Evolutionary conservation across 2,329 filamentous ascomycete species (phyloP).

Genomic region (Colletotrichum musae): DNA sequence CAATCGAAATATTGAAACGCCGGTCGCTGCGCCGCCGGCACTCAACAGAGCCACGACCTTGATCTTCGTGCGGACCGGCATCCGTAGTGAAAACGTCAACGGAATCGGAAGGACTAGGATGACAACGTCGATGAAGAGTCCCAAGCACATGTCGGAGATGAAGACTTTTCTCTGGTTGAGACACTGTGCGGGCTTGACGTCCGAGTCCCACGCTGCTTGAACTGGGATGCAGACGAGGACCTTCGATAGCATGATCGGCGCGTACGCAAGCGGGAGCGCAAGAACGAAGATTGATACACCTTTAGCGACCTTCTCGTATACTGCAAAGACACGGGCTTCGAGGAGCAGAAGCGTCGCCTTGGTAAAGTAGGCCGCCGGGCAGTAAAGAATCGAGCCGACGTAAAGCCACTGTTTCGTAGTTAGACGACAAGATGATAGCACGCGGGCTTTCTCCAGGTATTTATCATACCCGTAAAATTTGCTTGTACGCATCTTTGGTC

Average conservation of each 20-base stretch:
- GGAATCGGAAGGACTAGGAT: constrained; percentile 52
- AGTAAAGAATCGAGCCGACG: constrained; percentile 46
- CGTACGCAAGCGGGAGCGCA: constrained; percentile 44
- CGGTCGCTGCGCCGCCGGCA: constrained; percentile 47
- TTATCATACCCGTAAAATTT: constrained; percentile 32
- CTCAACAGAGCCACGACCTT: constrained; percentile 49
- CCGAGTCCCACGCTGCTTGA: constrained; percentile 42
- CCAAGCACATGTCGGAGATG: constrained; percentile 49
- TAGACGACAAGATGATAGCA: too few species aligned
- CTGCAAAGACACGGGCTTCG: constrained; percentile 49
- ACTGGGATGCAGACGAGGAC: constrained; percentile 44
- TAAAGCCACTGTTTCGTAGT: constrained; percentile 44
- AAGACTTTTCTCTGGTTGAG: constrained; percentile 48
- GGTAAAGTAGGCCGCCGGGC: constrained; percentile 47
- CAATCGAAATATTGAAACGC: constrained; percentile 46
- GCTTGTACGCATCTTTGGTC: constrained; percentile 26
- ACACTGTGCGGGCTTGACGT: constrained; percentile 43
- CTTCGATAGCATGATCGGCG: constrained; percentile 47
- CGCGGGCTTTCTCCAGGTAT: too few species aligned
- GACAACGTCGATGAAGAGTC: constrained; percentile 50
- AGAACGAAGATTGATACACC: constrained; percentile 47
- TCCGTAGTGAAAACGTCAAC: constrained; percentile 47
- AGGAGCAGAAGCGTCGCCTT: constrained; percentile 49
- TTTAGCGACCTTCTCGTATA: constrained; percentile 42
- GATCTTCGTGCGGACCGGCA: constrained; percentile 47